Percentiles rank a stretch among this genome's conserved stretches.
Evolutionary conservation across 208 protist genomes (phyloP).

Genomic region (Crithidia expoeki): DNA sequence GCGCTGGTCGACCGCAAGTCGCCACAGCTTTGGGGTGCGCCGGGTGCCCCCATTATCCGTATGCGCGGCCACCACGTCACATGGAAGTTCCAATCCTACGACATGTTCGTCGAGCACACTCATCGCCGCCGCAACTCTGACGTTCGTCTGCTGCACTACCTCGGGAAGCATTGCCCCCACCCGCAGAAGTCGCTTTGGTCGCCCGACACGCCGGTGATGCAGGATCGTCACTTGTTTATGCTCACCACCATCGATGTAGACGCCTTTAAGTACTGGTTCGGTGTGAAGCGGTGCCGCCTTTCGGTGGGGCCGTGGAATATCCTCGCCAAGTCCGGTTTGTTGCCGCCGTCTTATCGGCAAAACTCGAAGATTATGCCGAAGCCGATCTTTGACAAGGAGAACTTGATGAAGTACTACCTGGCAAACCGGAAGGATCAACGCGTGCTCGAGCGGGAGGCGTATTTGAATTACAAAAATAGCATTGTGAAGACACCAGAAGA

Average conservation of each 20-base stretch:
- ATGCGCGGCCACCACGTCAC: conserved; percentile 87
- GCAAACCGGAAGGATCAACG: conserved; percentile 80
- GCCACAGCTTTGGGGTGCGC: conserved; percentile 83
- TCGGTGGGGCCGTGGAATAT: conserved; percentile 86
- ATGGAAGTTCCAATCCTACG: conserved; percentile 90
- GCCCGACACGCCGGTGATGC: conserved; percentile 88
- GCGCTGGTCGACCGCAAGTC: conserved; percentile 64
- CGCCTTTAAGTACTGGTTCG: conserved; percentile 94
- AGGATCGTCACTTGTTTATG: conserved; percentile 93
- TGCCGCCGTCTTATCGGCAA: conserved; percentile 83
- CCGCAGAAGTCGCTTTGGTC: conserved; percentile 94
- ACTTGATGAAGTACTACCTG: conserved; percentile 90
- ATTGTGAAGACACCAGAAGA: conserved; percentile 85
- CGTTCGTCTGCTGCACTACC: conserved; percentile 87
- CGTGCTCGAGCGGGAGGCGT: conserved; percentile 66
- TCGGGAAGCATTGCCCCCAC: conserved; percentile 91
- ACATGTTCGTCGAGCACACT: conserved; percentile 90
- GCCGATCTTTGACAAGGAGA: conserved; percentile 91
- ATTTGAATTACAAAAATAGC: conserved; percentile 89
- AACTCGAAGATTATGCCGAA: conserved; percentile 91
- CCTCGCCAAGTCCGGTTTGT: conserved; percentile 81
- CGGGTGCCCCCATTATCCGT: conserved; percentile 85
- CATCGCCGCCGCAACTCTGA: conserved; percentile 84
- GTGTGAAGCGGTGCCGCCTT: conserved; percentile 86
- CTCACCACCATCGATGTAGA: conserved; percentile 90